A percentile compares a stretch with the other conserved stretches of the same genome.
phyloP scores from a whole-genome alignment of 768 basidiomycete species.

The Lentinula guzmanii region DNA sequence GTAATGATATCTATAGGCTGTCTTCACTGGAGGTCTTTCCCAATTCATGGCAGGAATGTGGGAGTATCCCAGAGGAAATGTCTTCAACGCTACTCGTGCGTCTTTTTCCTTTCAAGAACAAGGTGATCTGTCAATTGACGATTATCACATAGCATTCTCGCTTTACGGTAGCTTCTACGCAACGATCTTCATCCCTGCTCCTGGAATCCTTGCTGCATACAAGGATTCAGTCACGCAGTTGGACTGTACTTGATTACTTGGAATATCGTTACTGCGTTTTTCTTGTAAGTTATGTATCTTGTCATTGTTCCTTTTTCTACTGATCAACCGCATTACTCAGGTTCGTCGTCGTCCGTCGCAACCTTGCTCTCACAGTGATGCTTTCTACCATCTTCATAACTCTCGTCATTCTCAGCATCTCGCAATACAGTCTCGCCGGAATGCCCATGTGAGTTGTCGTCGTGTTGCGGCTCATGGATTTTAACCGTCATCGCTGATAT shows the following conservation, averaged over 20 bases:
- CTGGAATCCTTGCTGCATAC: constrained; percentile 53
- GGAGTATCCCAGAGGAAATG: constrained; percentile 58
- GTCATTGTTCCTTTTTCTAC: not conserved
- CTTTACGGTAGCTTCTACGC: constrained; percentile 74
- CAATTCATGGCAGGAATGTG: constrained; percentile 83
- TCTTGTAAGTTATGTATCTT: constrained; percentile 40
- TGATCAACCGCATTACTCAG: not conserved
- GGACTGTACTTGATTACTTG: constrained; percentile 66
- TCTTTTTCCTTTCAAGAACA: constrained; percentile 7
- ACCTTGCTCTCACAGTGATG: constrained; percentile 1
- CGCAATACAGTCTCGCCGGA: constrained; percentile 14
- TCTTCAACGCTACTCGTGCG: constrained; percentile 62
- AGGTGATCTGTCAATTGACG: not conserved
- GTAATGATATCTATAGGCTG: constrained; percentile 15
- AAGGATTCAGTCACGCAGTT: constrained; percentile 38
- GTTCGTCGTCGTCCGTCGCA: not conserved
- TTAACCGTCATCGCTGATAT: not conserved
- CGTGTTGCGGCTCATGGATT: not conserved
- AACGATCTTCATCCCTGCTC: constrained; percentile 59
- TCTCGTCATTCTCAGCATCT: not conserved
- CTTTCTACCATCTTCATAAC: not conserved
- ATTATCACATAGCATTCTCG: constrained; percentile 47
- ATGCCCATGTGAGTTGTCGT: constrained; percentile 11
- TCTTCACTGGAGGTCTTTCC: constrained; percentile 67
- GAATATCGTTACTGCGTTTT: constrained; percentile 58